phyloP scores from a whole-genome alignment of 2,329 filamentous ascomycete species.

The Scedosporium aurantiacum region DNA sequence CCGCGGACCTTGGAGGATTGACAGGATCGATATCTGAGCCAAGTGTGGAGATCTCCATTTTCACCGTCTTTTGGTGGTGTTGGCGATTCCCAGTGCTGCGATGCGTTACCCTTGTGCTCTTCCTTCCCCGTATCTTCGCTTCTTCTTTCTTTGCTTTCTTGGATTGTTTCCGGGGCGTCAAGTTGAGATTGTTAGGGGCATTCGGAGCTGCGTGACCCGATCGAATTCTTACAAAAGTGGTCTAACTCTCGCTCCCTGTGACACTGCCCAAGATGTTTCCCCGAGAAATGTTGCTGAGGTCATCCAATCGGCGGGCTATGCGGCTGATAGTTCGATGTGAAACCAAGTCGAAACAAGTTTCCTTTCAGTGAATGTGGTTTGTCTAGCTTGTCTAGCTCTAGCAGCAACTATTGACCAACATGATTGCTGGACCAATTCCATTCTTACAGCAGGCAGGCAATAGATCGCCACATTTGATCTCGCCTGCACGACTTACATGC shows the following conservation, averaged over 20 bases:
- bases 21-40: neutral
- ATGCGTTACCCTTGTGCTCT: neutral
- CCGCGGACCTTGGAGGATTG: neutral
- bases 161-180: neutral
- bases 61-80: neutral
- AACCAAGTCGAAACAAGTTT: conserved; percentile 6
- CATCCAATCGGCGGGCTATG: neutral
- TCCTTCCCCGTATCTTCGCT: neutral
- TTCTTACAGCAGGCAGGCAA: too few species aligned
- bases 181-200: neutral
- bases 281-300: neutral
- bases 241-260: too few species aligned
- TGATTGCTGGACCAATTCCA: too few species aligned
- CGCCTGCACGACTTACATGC: neutral
- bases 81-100: neutral
- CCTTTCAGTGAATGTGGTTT: neutral
- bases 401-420: neutral
- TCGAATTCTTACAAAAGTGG: neutral
- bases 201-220: neutral
- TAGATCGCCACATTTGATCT: neutral
- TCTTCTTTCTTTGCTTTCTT: neutral
- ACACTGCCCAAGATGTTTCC: neutral
- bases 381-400: neutral
- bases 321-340: neutral
- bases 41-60: neutral